Conservation (phyloP, 1,284 basidiomycete species). For the Volvariella volvacea region DNA sequence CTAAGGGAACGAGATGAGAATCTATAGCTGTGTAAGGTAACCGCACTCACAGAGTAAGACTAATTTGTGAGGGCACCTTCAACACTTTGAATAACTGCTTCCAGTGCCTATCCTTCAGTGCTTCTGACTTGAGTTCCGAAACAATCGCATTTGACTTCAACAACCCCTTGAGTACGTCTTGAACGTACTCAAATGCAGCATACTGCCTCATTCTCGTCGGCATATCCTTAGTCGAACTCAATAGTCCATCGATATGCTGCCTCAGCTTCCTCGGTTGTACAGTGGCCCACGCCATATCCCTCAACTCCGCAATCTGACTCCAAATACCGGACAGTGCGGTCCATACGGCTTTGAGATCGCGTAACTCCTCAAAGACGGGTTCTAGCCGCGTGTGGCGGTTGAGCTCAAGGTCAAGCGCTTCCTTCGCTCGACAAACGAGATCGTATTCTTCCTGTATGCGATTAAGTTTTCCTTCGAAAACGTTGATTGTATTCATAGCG, state of each 20-base stretch:
- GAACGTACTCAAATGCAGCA: constrained; percentile 97
- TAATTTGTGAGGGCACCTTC: constrained; percentile 59
- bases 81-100: constrained; percentile 95
- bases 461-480: constrained; percentile 87
- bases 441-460: constrained; percentile 92
- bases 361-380: constrained; percentile 91
- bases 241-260: constrained; percentile 85
- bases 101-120: constrained; percentile 97
- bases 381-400: constrained; percentile 87
- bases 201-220: constrained; percentile 99
- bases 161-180: constrained; percentile 81
- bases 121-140: constrained; percentile 94
- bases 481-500: constrained; percentile 92
- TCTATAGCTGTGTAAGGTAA: not conserved
- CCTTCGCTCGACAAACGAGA: constrained; percentile 92
- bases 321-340: constrained; percentile 97
- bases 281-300: constrained; percentile 87
- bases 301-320: constrained; percentile 87
- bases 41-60: constrained; percentile 54
- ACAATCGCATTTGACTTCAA: constrained; percentile 89
- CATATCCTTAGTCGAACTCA: constrained; percentile 95
- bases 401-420: constrained; percentile 91
- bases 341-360: constrained; percentile 98
- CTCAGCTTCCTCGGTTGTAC: constrained; percentile 93
- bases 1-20: constrained; percentile 27